Conservation (phyloP, 2,329 filamentous ascomycete species). For the Colletotrichum plurivorum region DNA sequence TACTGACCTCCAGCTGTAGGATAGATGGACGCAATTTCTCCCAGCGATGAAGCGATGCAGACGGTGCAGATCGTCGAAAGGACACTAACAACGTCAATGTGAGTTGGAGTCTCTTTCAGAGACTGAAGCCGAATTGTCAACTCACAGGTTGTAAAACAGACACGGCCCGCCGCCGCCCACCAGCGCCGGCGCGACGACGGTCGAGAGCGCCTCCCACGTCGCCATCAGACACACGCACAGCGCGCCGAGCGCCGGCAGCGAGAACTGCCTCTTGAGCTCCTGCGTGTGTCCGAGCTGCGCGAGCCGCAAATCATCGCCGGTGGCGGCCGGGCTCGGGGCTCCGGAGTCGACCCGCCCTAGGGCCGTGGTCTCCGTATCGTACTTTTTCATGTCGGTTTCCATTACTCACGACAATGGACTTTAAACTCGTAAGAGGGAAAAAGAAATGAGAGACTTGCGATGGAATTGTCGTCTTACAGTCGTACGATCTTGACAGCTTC, state of each 20-base stretch:
- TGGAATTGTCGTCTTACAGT: slow-evolving; percentile 15
- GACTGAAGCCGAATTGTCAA: slow-evolving; percentile 39
- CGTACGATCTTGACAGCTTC: slow-evolving; percentile 4
- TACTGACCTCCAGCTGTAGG: slow-evolving; percentile 50
- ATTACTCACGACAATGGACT: slow-evolving; percentile 10
- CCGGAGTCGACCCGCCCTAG: slow-evolving; percentile 22
- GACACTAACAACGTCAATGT: slow-evolving; percentile 47
- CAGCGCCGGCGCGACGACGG: slow-evolving; percentile 60
- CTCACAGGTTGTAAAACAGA: slow-evolving; percentile 60
- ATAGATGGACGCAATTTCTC: slow-evolving; percentile 56
- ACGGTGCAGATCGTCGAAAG: slow-evolving; percentile 58
- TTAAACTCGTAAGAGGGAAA: background rate
- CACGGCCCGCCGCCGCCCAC: slow-evolving; percentile 61
- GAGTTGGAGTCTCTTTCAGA: background rate
- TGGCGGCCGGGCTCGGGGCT: background rate
- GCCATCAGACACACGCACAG: slow-evolving; percentile 64
- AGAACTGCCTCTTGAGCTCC: slow-evolving; percentile 53
- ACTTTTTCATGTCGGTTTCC: slow-evolving; percentile 32
- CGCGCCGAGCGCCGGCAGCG: slow-evolving; percentile 58
- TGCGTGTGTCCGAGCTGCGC: slow-evolving; percentile 48
- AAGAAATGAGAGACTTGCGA: background rate
- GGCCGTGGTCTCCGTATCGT: background rate
- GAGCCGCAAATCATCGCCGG: slow-evolving; percentile 42
- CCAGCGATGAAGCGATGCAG: slow-evolving; percentile 55
- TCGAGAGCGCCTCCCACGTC: slow-evolving; percentile 65